Evolutionary conservation across 768 basidiomycete species (phyloP).

Genomic region (Lanmaoa rubissima): DNA sequence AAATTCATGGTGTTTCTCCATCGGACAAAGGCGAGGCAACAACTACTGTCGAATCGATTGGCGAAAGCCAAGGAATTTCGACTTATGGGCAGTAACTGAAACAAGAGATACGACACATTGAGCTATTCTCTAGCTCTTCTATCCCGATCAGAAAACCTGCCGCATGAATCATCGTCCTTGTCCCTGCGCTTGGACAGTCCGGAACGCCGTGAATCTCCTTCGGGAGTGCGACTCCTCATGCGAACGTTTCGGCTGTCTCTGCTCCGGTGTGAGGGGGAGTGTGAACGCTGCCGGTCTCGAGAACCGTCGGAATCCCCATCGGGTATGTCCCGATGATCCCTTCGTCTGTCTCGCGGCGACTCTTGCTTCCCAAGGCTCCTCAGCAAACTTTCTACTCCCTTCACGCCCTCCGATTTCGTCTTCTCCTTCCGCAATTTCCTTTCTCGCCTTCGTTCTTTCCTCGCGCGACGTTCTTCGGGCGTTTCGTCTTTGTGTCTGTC

Average conservation of each 20-base stretch:
- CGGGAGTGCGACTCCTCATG: conserved; percentile 19
- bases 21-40: not conserved
- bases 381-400: conserved; percentile 66
- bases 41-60: not conserved
- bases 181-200: conserved; percentile 1
- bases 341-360: conserved; percentile 22
- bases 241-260: conserved; percentile 11
- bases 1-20: not conserved
- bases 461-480: conserved; percentile 69
- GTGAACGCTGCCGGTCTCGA: conserved; percentile 14
- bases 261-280: conserved; percentile 8
- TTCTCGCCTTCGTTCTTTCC: conserved; percentile 73
- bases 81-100: not conserved
- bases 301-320: conserved; percentile 16
- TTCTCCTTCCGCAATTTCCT: conserved; percentile 56
- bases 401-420: conserved; percentile 58
- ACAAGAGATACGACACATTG: not conserved
- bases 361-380: conserved; percentile 37
- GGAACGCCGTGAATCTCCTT: conserved; percentile 10
- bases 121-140: conserved; percentile 1
- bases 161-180: conserved; percentile 2
- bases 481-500: conserved; percentile 72
- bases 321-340: conserved; percentile 2
- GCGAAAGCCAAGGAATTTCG: not conserved
- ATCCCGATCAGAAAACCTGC: not conserved